A percentile compares a stretch with the other conserved stretches of the same genome.
phyloP scores from a whole-genome alignment of 1,284 basidiomycete species.

The Rugosomyces carneus region DNA sequence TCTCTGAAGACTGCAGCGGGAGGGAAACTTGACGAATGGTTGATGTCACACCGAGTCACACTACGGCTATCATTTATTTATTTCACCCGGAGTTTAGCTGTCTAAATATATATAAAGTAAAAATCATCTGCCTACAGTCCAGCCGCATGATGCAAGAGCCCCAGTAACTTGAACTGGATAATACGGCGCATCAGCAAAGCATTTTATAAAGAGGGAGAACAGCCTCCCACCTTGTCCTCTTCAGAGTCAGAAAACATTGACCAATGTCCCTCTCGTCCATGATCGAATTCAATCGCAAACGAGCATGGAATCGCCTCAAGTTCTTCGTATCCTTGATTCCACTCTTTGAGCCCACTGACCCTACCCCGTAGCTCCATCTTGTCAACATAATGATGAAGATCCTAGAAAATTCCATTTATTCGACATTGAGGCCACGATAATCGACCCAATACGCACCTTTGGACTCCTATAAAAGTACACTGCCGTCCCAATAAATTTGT shows the following conservation, averaged over 20 bases:
- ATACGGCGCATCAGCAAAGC: background rate
- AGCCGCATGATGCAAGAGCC: constrained; percentile 36
- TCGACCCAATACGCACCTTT: constrained; percentile 33
- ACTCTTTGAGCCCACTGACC: constrained; percentile 50
- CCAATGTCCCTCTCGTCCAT: constrained; percentile 40
- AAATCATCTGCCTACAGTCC: constrained; percentile 27
- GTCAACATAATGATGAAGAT: constrained; percentile 42
- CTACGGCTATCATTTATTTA: background rate
- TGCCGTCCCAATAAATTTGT: constrained; percentile 45
- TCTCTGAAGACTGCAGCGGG: background rate
- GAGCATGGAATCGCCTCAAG: constrained; percentile 64
- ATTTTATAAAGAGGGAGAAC: background rate
- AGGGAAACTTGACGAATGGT: constrained; percentile 2
- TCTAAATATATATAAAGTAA: too few relatives aligned
- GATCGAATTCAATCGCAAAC: constrained; percentile 59
- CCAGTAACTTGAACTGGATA: constrained; percentile 35
- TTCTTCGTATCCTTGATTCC: constrained; percentile 69
- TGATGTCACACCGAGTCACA: constrained; percentile 15
- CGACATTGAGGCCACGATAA: background rate
- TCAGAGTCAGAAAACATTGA: constrained; percentile 61
- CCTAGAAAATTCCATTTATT: constrained; percentile 28
- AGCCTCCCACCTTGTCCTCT: constrained; percentile 53
- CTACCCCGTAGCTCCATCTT: constrained; percentile 40
- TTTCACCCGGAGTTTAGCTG: too few relatives aligned
- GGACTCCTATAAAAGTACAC: constrained; percentile 51